phyloP scores from a whole-genome alignment of 805 yeast species.

The Yamadazyma phyllophila region DNA sequence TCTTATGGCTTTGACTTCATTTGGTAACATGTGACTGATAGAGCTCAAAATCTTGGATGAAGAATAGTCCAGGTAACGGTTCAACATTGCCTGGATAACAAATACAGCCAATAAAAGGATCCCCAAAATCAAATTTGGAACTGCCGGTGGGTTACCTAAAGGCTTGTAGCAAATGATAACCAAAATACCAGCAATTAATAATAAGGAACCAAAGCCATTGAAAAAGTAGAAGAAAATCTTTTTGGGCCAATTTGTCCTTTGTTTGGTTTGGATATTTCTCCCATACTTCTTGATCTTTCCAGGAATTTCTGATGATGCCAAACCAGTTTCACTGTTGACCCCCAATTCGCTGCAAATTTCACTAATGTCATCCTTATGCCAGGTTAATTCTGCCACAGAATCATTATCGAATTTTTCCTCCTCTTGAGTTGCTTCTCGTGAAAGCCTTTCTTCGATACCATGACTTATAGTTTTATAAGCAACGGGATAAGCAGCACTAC shows the following conservation, averaged over 20 bases:
- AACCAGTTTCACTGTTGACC: conserved; percentile 22
- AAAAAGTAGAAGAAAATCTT: conserved; percentile 40
- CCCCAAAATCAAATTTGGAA: conserved; percentile 44
- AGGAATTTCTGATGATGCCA: conserved; percentile 15
- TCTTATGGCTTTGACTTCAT: conserved; percentile 34
- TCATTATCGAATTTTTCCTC: conserved; percentile 12
- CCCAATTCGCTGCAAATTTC: conserved; percentile 21
- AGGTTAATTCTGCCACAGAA: conserved; percentile 25
- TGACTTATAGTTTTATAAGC: conserved; percentile 38
- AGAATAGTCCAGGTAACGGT: conserved; percentile 48
- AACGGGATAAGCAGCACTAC: conserved; percentile 27
- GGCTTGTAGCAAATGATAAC: conserved; percentile 48
- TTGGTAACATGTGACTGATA: conserved; percentile 43
- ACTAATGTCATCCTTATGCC: conserved; percentile 27
- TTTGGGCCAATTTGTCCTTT: conserved; percentile 29
- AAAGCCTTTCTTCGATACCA: conserved; percentile 24
- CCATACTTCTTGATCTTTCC: conserved; percentile 26
- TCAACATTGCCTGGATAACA: conserved; percentile 41
- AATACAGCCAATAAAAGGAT: conserved; percentile 40
- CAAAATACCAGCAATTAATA: conserved; percentile 41
- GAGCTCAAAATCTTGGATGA: conserved; percentile 49
- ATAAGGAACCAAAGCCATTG: conserved; percentile 48
- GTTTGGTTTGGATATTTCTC: conserved; percentile 35
- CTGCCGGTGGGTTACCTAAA: conserved; percentile 45
- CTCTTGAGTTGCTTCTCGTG: not conserved